These are phyloP conservation scores for Solanum chmielewskii DNA, from an alignment of 257 asterid genomes.

Conservation along the genomic window DNA sequence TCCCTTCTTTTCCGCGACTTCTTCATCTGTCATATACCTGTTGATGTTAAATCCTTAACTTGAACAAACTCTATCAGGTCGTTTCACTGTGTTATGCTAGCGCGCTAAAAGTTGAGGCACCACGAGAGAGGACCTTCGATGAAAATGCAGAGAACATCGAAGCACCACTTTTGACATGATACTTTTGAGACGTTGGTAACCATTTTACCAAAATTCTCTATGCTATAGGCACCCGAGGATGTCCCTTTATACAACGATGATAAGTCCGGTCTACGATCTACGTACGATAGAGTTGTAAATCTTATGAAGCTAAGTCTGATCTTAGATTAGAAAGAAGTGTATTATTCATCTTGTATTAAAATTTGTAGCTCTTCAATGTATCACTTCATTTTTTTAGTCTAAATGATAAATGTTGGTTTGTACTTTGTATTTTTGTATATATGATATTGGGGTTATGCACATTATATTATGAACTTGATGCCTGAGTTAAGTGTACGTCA, in stretches of 20 bases:
- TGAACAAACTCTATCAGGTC: constrained; percentile 24
- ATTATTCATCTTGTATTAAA: not conserved
- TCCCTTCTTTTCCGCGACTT: not conserved
- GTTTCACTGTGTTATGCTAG: constrained; percentile 53
- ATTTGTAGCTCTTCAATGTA: not conserved
- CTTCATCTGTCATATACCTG: not conserved
- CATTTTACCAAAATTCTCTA: not conserved
- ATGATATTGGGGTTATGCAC: not conserved
- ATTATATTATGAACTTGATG: not conserved
- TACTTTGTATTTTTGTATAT: not conserved
- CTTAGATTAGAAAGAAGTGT: not conserved
- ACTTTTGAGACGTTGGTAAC: not conserved
- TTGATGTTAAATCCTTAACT: not conserved
- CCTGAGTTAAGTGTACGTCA: not conserved
- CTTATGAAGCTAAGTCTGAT: not conserved
- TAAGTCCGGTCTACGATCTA: not conserved
- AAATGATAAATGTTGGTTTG: not conserved
- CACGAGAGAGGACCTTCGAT: constrained; percentile 13
- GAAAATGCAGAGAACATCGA: constrained; percentile 36
- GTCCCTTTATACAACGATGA: not conserved
- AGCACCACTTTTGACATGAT: constrained; percentile 55
- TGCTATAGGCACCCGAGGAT: not conserved
- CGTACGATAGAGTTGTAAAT: not conserved
- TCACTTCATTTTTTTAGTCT: not conserved
- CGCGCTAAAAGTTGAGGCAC: constrained; percentile 34